phyloP scores from a whole-genome alignment of 1,139 yeast genomes.

The Hyphopichia burtonii region DNA sequence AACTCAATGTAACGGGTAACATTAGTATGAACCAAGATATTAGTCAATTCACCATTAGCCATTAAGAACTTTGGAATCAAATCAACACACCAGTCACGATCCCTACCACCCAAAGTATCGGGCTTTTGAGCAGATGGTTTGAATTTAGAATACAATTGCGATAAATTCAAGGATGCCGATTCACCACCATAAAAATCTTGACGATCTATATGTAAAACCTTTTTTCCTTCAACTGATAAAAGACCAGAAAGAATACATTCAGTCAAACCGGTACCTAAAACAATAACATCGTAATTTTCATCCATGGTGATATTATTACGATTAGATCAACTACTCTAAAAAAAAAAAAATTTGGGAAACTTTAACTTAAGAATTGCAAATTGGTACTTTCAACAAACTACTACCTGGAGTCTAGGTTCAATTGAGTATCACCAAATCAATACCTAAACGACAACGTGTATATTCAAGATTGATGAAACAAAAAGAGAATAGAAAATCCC shows the following conservation, averaged over 20 bases:
- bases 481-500: not conserved
- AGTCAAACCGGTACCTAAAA: constrained; percentile 75
- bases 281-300: constrained; percentile 81
- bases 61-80: constrained; percentile 94
- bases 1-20: constrained; percentile 95
- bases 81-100: constrained; percentile 97
- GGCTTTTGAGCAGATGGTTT: constrained; percentile 70
- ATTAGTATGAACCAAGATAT: constrained; percentile 90
- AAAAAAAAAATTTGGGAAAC: too few relatives aligned
- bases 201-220: constrained; percentile 92
- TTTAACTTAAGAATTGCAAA: too few relatives aligned
- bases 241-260: constrained; percentile 95
- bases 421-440: not conserved
- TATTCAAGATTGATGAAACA: not conserved
- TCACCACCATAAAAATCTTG: constrained; percentile 96
- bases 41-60: constrained; percentile 98
- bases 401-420: too few relatives aligned
- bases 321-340: too few relatives aligned
- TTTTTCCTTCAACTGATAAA: constrained; percentile 90
- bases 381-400: too few relatives aligned
- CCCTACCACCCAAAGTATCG: constrained; percentile 75
- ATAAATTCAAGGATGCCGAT: constrained; percentile 62
- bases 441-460: not conserved
- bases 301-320: constrained; percentile 53
- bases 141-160: constrained; percentile 66